Percentiles rank a stretch among this genome's conserved stretches.
phyloP scores from a whole-genome alignment of 169 alveolate species.

The Plasmodium yoelii region DNA sequence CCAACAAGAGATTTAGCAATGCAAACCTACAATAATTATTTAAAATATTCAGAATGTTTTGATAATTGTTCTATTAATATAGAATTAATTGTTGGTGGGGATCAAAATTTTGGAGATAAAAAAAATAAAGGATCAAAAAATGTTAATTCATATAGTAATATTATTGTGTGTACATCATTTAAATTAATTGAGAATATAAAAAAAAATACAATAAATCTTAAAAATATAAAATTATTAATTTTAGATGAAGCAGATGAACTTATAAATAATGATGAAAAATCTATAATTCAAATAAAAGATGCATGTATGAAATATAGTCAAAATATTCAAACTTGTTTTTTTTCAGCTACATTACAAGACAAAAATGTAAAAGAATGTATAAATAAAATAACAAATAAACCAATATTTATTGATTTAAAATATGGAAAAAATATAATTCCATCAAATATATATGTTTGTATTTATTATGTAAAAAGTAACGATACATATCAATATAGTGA shows the following conservation, averaged over 20 bases:
- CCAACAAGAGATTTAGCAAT: conserved; percentile 87
- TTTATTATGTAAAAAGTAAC: conserved; percentile 45
- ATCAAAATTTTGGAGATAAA: conserved; percentile 78
- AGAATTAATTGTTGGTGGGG: conserved; percentile 86
- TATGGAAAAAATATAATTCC: conserved; percentile 77
- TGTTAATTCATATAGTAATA: conserved; percentile 9
- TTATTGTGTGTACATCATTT: conserved; percentile 60
- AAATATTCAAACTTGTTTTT: conserved; percentile 74
- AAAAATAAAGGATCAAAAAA: conserved; percentile 1
- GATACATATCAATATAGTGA: background rate
- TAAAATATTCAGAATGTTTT: conserved; percentile 79
- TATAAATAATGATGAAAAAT: conserved; percentile 56
- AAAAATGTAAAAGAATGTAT: conserved; percentile 73
- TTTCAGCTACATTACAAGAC: conserved; percentile 80
- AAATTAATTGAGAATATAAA: conserved; percentile 49
- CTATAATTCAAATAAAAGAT: conserved; percentile 56
- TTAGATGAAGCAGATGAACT: conserved; percentile 82
- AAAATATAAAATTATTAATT: conserved; percentile 50
- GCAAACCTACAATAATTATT: conserved; percentile 85
- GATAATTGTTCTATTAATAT: conserved; percentile 58
- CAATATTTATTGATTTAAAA: conserved; percentile 78
- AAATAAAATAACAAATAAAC: conserved; percentile 70
- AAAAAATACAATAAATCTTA: conserved; percentile 39
- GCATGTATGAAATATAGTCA: conserved; percentile 35
- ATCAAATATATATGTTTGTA: conserved; percentile 77